phyloP scores from a whole-genome alignment of 2,329 filamentous ascomycete genomes.

The Ophiostoma sp. region DNA sequence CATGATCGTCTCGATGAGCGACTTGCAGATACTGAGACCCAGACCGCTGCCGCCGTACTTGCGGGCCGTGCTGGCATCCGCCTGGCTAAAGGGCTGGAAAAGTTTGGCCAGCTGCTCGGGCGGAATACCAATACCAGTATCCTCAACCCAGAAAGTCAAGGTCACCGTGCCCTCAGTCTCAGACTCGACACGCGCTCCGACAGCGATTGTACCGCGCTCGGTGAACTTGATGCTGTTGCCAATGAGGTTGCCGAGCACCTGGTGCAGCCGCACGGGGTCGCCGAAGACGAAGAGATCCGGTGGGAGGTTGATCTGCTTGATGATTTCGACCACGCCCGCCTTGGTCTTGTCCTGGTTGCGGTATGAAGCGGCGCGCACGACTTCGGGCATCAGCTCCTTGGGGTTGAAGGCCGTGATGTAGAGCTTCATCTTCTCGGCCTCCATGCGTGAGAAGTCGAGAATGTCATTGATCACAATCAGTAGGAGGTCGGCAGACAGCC shows the following conservation, averaged over 20 bases:
- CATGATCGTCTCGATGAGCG: conserved; percentile 89
- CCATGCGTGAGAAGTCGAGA: conserved; percentile 91
- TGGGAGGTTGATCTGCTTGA: conserved; percentile 70
- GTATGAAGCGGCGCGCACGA: conserved; percentile 65
- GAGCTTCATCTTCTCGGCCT: conserved; percentile 82
- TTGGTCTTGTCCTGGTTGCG: conserved; percentile 65
- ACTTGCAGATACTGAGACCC: conserved; percentile 91
- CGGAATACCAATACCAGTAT: conserved; percentile 90
- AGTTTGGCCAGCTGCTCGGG: conserved; percentile 79
- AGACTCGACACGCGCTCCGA: conserved; percentile 70
- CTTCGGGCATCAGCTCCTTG: conserved; percentile 65
- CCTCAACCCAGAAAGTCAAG: conserved; percentile 80
- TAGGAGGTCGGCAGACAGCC: conserved; percentile 80
- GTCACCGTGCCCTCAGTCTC: conserved; percentile 71
- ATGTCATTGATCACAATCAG: conserved; percentile 96
- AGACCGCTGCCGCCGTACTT: conserved; percentile 92
- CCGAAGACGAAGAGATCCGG: conserved; percentile 69
- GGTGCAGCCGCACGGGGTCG: conserved; percentile 66
- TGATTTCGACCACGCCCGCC: conserved; percentile 62
- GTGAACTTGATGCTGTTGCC: conserved; percentile 96
- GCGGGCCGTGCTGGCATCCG: conserved; percentile 83
- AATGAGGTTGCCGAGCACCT: conserved; percentile 78
- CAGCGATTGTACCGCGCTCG: conserved; percentile 79
- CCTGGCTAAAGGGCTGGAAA: conserved; percentile 90
- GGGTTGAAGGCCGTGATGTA: conserved; percentile 70